These are phyloP conservation scores for Choanephora cucurbitarum DNA, from an alignment of 371 early-diverging fungal genomes.

Conservation along the genomic window DNA sequence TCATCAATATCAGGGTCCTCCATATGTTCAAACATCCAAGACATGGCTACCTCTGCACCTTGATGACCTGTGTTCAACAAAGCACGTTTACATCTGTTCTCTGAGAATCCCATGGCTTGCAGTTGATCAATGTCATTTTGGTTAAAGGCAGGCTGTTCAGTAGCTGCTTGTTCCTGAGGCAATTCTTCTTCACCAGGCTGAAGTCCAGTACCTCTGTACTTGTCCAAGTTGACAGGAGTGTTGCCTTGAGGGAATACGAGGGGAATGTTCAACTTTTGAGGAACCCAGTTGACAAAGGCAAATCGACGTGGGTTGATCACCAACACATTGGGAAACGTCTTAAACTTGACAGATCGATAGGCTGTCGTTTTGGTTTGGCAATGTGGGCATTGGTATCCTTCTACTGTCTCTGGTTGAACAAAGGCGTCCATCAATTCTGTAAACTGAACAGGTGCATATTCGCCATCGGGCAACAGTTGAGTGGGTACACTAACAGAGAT, in stretches of 20 bases:
- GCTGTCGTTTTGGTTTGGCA: slow-evolving; percentile 74
- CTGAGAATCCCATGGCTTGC: slow-evolving; percentile 90
- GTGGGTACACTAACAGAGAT: slow-evolving; percentile 80
- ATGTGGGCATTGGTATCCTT: slow-evolving; percentile 80
- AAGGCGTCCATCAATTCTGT: slow-evolving; percentile 74
- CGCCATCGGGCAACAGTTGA: slow-evolving; percentile 31
- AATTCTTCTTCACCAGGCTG: slow-evolving; percentile 74
- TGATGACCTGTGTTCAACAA: slow-evolving; percentile 78
- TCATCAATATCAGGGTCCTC: slow-evolving; percentile 80
- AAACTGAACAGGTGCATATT: slow-evolving; percentile 71
- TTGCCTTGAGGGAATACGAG: slow-evolving; percentile 44
- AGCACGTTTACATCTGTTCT: slow-evolving; percentile 80
- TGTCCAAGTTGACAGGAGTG: slow-evolving; percentile 62
- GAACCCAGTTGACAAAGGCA: slow-evolving; percentile 89
- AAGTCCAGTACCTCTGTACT: slow-evolving; percentile 66
- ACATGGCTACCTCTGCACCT: slow-evolving; percentile 88
- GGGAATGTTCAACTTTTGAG: slow-evolving; percentile 69
- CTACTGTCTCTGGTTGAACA: slow-evolving; percentile 58
- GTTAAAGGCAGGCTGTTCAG: slow-evolving; percentile 59
- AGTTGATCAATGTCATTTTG: slow-evolving; percentile 71
- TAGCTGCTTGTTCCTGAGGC: slow-evolving; percentile 61
- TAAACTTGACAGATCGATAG: slow-evolving; percentile 70
- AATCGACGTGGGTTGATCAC: slow-evolving; percentile 84
- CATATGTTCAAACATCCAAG: slow-evolving; percentile 95
- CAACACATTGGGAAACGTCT: slow-evolving; percentile 84